Evolutionary conservation across 2,329 filamentous ascomycete genomes (phyloP).

Genomic region (Talaromyces atroroseus): DNA sequence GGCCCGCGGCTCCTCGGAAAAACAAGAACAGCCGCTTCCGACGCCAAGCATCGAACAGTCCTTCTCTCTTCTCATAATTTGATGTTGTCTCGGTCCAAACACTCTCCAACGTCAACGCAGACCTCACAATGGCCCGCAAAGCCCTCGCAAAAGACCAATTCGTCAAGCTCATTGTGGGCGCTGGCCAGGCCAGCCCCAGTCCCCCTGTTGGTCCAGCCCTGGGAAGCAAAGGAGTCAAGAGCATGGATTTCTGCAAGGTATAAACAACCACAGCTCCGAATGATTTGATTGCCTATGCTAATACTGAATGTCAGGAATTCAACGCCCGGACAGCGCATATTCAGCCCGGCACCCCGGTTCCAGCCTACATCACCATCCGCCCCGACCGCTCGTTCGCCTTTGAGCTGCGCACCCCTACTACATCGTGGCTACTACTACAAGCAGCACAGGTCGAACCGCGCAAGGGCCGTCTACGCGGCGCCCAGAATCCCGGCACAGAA

Average conservation of each 20-base stretch:
- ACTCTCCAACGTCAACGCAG: neutral
- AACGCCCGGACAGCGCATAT: constrained; percentile 90
- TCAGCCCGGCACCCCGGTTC: constrained; percentile 74
- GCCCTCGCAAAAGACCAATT: constrained; percentile 60
- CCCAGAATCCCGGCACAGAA: constrained; percentile 68
- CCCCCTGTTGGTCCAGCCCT: constrained; percentile 94
- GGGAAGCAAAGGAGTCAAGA: constrained; percentile 96
- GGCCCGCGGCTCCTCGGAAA: neutral
- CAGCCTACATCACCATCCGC: constrained; percentile 83
- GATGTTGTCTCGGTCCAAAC: neutral
- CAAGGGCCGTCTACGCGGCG: constrained; percentile 71
- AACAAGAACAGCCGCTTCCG: no score
- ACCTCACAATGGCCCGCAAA: constrained; percentile 45
- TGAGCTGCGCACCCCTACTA: constrained; percentile 89
- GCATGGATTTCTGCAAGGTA: constrained; percentile 99
- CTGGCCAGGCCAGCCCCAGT: constrained; percentile 88
- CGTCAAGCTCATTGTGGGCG: constrained; percentile 96
- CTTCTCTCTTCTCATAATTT: no score
- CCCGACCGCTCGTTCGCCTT: constrained; percentile 91
- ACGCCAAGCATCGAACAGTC: no score
- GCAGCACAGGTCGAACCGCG: constrained; percentile 67
- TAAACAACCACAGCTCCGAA: constrained; percentile 15
- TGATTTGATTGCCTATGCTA: no score
- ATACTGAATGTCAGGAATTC: constrained; percentile 66
- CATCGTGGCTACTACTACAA: constrained; percentile 79